These are phyloP conservation scores for Chlorella sp. DNA, from an alignment of 139 green algal species.

Conservation along the genomic window DNA sequence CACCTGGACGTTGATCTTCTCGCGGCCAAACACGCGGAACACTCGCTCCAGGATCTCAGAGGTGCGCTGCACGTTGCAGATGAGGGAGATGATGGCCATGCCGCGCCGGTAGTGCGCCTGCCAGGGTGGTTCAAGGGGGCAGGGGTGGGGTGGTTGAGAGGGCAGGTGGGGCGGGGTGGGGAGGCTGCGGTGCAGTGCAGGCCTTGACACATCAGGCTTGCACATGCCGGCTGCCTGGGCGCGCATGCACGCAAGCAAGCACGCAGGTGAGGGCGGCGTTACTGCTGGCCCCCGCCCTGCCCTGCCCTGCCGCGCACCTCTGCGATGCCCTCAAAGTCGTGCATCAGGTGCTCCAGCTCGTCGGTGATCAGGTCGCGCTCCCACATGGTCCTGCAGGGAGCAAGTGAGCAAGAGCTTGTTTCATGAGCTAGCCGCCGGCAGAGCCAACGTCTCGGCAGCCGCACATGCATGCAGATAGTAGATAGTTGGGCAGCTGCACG, in stretches of 20 bases:
- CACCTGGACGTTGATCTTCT: slow-evolving; percentile 16
- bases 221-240: too few relatives aligned
- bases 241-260: too few relatives aligned
- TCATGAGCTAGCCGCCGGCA: too few relatives aligned
- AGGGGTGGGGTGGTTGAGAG: not conserved
- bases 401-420: too few relatives aligned
- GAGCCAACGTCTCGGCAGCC: too few relatives aligned
- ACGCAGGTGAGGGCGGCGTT: too few relatives aligned
- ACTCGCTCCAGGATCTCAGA: slow-evolving; percentile 81
- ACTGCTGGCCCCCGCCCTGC: too few relatives aligned
- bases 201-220: not conserved
- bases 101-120: slow-evolving; percentile 55
- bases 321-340: slow-evolving; percentile 74
- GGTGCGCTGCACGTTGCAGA: slow-evolving; percentile 92
- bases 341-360: slow-evolving; percentile 80
- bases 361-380: slow-evolving; percentile 73
- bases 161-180: not conserved
- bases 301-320: slow-evolving; percentile 16
- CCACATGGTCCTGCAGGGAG: slow-evolving; percentile 54
- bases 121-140: not conserved
- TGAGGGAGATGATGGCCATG: slow-evolving; percentile 92
- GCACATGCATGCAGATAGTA: too few relatives aligned
- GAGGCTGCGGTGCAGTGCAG: not conserved
- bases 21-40: slow-evolving; percentile 22
- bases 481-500: too few relatives aligned